A percentile compares a stretch with the other conserved stretches of the same genome.
phyloP scores from a whole-genome alignment of 345 rosid species.

The Eucalyptus urophylla region DNA sequence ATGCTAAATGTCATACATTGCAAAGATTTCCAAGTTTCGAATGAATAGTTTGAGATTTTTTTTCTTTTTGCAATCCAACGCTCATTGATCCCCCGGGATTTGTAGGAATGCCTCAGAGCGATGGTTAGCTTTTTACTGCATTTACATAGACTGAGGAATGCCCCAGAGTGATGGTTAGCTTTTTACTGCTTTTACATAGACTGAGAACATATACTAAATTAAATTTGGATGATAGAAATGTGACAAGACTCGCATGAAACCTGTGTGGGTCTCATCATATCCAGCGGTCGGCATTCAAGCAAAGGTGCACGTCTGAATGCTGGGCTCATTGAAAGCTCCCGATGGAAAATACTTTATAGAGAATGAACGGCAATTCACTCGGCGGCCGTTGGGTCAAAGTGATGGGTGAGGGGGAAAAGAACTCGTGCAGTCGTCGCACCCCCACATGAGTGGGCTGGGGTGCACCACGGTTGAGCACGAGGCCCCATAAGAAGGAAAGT shows the following conservation, averaged over 20 bases:
- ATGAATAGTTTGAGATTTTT: no score
- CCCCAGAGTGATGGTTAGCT: background rate
- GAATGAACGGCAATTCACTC: no score
- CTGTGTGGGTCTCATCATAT: no score
- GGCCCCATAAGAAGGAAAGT: background rate
- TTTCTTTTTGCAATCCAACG: no score
- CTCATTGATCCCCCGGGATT: background rate
- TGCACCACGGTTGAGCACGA: background rate
- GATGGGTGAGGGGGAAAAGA: background rate
- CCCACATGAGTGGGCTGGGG: background rate
- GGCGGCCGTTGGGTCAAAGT: no score
- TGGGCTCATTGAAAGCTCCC: rapidly evolving
- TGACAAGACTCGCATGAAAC: background rate
- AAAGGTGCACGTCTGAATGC: no score
- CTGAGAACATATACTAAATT: background rate
- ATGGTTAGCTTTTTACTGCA: background rate
- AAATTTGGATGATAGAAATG: no score
- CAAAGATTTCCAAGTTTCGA: no score
- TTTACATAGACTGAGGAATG: background rate
- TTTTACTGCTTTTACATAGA: background rate
- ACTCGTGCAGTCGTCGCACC: background rate
- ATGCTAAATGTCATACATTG: no score
- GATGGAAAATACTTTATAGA: no score
- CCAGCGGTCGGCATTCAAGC: no score
- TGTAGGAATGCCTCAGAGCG: background rate